Conservation (phyloP, 2,329 filamentous ascomycete species). For the Cytospora paraplurivora region DNA sequence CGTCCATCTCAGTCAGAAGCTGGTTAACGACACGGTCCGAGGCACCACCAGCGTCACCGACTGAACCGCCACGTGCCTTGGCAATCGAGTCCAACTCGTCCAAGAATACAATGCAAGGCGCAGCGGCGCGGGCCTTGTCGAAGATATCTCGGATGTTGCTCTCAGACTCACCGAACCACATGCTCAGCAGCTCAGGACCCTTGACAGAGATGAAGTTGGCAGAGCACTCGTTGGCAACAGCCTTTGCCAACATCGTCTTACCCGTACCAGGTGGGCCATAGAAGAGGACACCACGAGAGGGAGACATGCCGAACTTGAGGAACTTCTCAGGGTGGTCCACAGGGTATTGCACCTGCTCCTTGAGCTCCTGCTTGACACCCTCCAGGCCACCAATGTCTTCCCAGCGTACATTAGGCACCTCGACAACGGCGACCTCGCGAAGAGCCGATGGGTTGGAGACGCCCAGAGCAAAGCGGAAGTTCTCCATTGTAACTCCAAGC, state of each 20-base stretch:
- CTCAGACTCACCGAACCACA: constrained; percentile 99
- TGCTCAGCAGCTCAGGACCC: constrained; percentile 95
- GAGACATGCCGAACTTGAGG: constrained; percentile 99
- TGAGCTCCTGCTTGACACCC: constrained; percentile 98
- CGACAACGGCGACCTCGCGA: constrained; percentile 97
- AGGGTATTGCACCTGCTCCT: constrained; percentile 97
- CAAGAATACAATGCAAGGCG: constrained; percentile 97
- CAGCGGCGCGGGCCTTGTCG: constrained; percentile 97
- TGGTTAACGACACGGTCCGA: constrained; percentile 99
- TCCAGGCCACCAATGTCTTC: constrained; percentile 99
- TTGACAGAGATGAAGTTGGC: constrained; percentile 99
- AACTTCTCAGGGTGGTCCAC: constrained; percentile 99
- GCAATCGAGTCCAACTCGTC: constrained; percentile 99
- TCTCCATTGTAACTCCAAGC: constrained; percentile 98
- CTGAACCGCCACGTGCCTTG: constrained; percentile 96
- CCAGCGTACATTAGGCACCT: constrained; percentile 99
- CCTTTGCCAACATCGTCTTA: constrained; percentile 99
- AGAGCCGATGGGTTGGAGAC: constrained; percentile 98
- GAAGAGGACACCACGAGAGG: constrained; percentile 97
- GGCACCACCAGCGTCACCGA: constrained; percentile 94
- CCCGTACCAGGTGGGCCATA: constrained; percentile 99
- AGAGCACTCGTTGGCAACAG: constrained; percentile 97
- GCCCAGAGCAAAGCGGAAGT: constrained; percentile 98
- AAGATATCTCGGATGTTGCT: constrained; percentile 99
- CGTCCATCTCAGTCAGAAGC: constrained; percentile 90